phyloP scores from a whole-genome alignment of 2,329 filamentous ascomycete species.

The Beauveria asiatica region DNA sequence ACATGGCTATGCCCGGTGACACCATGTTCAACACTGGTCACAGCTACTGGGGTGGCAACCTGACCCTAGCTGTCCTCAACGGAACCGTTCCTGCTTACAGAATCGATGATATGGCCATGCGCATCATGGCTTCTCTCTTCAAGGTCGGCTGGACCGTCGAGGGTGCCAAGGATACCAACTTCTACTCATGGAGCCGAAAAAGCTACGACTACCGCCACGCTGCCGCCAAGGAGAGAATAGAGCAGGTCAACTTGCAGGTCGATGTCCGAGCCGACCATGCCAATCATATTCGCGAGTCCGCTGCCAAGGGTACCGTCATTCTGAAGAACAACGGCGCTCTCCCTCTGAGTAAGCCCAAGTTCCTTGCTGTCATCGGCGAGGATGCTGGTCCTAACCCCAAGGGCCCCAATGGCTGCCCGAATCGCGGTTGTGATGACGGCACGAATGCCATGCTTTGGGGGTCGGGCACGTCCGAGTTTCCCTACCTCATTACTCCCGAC shows the following conservation, averaged over 20 bases:
- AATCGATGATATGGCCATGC: slow-evolving; percentile 83
- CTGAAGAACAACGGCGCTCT: slow-evolving; percentile 76
- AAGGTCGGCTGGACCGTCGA: slow-evolving; percentile 51
- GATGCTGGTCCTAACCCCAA: slow-evolving; percentile 68
- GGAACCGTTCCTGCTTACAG: slow-evolving; percentile 82
- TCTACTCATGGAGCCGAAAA: slow-evolving; percentile 77
- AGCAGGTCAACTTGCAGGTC: slow-evolving; percentile 70
- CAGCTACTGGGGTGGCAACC: slow-evolving; percentile 76
- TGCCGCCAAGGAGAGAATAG: slow-evolving; percentile 51
- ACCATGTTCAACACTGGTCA: slow-evolving; percentile 63
- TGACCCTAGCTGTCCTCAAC: slow-evolving; percentile 82
- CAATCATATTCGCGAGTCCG: slow-evolving; percentile 64
- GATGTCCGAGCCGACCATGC: slow-evolving; percentile 75
- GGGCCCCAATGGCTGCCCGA: slow-evolving; percentile 71
- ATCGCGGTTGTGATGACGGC: slow-evolving; percentile 53
- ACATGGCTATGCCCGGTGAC: slow-evolving; percentile 88
- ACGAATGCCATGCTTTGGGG: slow-evolving; percentile 74
- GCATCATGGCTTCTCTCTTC: slow-evolving; percentile 66
- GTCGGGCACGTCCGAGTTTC: slow-evolving; percentile 63
- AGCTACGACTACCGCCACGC: slow-evolving; percentile 63
- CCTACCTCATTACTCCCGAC: slow-evolving; percentile 68
- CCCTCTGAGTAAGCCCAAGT: slow-evolving; percentile 70
- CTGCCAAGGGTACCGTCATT: slow-evolving; percentile 73
- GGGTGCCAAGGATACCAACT: slow-evolving; percentile 53
- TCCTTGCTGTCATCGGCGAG: slow-evolving; percentile 69